phyloP scores from a whole-genome alignment of 495 filamentous ascomycete genomes.

The Penicillium pancosmium region DNA sequence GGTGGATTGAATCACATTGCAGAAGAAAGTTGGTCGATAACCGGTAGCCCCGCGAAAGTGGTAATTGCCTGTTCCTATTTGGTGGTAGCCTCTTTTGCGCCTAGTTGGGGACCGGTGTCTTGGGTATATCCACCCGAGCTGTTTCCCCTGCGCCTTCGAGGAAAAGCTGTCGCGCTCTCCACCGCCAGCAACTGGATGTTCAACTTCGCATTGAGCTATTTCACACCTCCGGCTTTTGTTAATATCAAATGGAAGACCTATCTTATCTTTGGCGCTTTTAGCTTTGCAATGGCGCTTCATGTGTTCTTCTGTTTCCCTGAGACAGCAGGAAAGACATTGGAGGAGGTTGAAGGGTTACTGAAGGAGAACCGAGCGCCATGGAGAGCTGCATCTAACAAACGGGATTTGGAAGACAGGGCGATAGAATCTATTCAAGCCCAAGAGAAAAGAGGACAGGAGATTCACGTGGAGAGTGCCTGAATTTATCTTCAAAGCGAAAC shows the following conservation, averaged over 20 bases:
- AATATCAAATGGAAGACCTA: constrained; percentile 77
- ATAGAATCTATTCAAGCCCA: not conserved
- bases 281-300: constrained; percentile 70
- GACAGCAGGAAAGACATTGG: constrained; percentile 76
- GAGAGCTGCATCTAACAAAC: not conserved
- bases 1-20: constrained; percentile 42
- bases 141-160: constrained; percentile 66
- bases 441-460: not conserved
- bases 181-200: constrained; percentile 78
- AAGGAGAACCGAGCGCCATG: not conserved
- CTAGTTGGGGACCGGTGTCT: constrained; percentile 65
- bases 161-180: constrained; percentile 67
- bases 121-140: constrained; percentile 73
- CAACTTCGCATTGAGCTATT: constrained; percentile 81
- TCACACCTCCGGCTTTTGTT: constrained; percentile 73
- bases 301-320: constrained; percentile 82
- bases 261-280: constrained; percentile 76
- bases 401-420: not conserved
- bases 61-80: constrained; percentile 67
- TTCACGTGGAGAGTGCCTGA: not conserved
- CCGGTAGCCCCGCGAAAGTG: constrained; percentile 48
- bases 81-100: constrained; percentile 63
- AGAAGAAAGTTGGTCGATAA: constrained; percentile 46
- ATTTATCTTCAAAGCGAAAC: not conserved
- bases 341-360: constrained; percentile 59